Conservation (phyloP, 2,329 filamentous ascomycete genomes). For the Leptographium flavum region DNA sequence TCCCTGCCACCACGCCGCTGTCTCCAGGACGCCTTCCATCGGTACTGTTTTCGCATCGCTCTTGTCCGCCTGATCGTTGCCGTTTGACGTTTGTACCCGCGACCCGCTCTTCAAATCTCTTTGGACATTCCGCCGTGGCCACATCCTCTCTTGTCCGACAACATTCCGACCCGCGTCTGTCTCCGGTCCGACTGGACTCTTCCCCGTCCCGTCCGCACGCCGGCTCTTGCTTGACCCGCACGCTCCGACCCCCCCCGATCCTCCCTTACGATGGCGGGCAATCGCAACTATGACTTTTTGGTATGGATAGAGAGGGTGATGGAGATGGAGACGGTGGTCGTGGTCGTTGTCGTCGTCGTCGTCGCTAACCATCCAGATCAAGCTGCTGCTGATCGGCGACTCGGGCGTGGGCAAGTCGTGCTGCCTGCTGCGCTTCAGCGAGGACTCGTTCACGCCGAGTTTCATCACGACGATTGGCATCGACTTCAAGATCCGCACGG, state of each 20-base stretch:
- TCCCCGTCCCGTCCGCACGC: no score
- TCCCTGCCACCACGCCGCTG: not conserved
- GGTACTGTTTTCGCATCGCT: not conserved
- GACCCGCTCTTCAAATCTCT: no score
- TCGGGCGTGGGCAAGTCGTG: constrained; percentile 95
- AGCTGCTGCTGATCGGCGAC: constrained; percentile 91
- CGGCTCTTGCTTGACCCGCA: no score
- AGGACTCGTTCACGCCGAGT: constrained; percentile 92
- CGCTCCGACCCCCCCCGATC: not conserved
- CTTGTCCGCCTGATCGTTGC: not conserved
- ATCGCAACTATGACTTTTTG: constrained; percentile 98
- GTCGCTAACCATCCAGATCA: constrained; percentile 68
- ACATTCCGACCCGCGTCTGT: no score
- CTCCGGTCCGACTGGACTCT: no score
- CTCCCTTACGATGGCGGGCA: constrained; percentile 62
- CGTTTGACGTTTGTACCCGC: not conserved
- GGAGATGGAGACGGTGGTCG: no score
- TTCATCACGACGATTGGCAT: constrained; percentile 99
- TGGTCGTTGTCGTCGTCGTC: no score
- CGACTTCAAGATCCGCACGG: constrained; percentile 99
- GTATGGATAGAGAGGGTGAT: no score
- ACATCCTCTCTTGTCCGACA: not conserved
- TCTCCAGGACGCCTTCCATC: not conserved
- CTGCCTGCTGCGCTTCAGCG: constrained; percentile 90
- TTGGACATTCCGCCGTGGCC: no score